phyloP scores from a whole-genome alignment of 441 rosid genomes.

The Geranium incanum region DNA sequence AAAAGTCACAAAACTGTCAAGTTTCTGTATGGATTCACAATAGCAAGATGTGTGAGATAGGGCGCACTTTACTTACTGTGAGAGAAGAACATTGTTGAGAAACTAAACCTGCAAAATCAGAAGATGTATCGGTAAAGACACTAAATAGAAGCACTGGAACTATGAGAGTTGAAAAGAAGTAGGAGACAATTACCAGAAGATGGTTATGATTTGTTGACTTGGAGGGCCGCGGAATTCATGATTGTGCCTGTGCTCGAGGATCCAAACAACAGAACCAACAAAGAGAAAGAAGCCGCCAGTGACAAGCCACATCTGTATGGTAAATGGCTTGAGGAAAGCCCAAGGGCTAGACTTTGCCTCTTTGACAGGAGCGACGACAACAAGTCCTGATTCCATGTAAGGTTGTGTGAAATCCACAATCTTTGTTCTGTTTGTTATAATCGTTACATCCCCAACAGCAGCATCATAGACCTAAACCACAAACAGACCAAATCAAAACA shows the following conservation, averaged over 20 bases:
- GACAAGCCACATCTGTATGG: constrained; percentile 75
- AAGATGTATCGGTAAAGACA: constrained; percentile 17
- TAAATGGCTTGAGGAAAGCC: constrained; percentile 91
- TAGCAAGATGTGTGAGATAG: constrained; percentile 15
- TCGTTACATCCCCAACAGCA: constrained; percentile 74
- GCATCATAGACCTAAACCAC: constrained; percentile 59
- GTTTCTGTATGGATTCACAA: neutral
- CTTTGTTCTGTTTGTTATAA: constrained; percentile 68
- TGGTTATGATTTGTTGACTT: constrained; percentile 63
- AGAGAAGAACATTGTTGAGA: constrained; percentile 97
- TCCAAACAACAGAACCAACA: constrained; percentile 91
- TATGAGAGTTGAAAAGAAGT: neutral
- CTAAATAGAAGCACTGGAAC: neutral
- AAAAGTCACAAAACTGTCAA: constrained; percentile 20
- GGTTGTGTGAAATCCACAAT: constrained; percentile 93
- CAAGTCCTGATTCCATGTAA: constrained; percentile 81
- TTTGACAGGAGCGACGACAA: constrained; percentile 75
- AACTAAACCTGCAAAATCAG: constrained; percentile 82
- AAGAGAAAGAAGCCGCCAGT: constrained; percentile 69
- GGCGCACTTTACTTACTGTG: constrained; percentile 53
- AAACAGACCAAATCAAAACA: constrained; percentile 13
- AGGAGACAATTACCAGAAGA: constrained; percentile 59
- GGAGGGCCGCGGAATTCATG: constrained; percentile 85
- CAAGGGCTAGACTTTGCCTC: constrained; percentile 63
- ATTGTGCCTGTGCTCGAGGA: constrained; percentile 82